phyloP scores from a whole-genome alignment of 179 eudicot genomes.

The Sideroxylon spinosum region DNA sequence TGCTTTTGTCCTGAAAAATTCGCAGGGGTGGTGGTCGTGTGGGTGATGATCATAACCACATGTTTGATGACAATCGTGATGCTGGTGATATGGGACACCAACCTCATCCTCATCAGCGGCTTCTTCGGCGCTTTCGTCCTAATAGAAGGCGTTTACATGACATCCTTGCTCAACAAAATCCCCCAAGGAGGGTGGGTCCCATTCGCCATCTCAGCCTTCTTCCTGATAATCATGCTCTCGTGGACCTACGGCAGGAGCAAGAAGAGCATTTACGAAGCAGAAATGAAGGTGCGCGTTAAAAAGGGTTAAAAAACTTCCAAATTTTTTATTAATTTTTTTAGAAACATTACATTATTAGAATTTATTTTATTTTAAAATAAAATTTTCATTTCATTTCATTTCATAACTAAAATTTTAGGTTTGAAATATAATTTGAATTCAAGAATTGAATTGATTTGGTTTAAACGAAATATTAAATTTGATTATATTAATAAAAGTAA shows the following conservation, averaged over 20 bases:
- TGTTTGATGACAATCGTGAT: conserved; percentile 13
- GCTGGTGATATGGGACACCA: conserved; percentile 15
- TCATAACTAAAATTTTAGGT: too few relatives aligned
- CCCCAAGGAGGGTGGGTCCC: conserved; percentile 24
- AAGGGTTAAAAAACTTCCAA: too few relatives aligned
- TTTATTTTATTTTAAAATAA: too few relatives aligned
- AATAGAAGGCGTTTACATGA: conserved; percentile 11
- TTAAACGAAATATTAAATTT: too few relatives aligned
- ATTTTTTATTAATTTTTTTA: too few relatives aligned
- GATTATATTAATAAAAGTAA: too few relatives aligned
- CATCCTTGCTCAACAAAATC: conserved; percentile 17
- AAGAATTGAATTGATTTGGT: too few relatives aligned
- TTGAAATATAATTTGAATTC: too few relatives aligned
- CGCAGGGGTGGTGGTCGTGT: conserved; percentile 19
- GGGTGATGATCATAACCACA: conserved; percentile 21
- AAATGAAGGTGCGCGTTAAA: conserved; percentile 16
- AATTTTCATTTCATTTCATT: too few relatives aligned
- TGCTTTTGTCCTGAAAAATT: too few relatives aligned
- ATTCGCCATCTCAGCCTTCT: conserved; percentile 16
- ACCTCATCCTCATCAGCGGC: neutral
- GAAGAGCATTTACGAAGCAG: conserved; percentile 12
- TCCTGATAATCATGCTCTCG: conserved; percentile 12
- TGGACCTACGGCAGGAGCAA: conserved; percentile 21
- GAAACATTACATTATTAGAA: too few relatives aligned
- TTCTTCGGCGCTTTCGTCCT: neutral